Evolutionary conservation across 2,329 filamentous ascomycete species (phyloP).

Genomic region (Chaetomium sp.): DNA sequence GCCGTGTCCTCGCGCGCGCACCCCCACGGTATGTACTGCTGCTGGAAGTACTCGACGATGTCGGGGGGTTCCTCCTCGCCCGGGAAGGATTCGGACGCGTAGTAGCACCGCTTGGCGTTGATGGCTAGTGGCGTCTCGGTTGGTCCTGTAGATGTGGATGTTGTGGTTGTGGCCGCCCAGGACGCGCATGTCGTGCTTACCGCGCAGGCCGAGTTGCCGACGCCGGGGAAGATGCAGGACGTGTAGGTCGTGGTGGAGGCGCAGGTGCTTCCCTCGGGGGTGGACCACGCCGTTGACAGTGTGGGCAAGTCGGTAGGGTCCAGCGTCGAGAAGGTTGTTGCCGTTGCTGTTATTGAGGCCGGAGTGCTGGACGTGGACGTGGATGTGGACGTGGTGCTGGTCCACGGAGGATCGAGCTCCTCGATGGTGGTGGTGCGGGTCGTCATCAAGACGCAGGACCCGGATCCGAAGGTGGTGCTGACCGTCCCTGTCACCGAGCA

Average conservation of each 20-base stretch:
- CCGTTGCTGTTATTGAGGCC: background rate
- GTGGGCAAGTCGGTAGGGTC: background rate
- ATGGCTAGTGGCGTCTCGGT: background rate
- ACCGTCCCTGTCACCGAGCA: background rate
- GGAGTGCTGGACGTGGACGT: too few species aligned
- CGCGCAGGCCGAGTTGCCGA: too few species aligned
- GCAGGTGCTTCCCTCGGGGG: background rate
- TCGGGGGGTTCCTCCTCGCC: too few species aligned
- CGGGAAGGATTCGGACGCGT: background rate
- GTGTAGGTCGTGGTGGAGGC: background rate
- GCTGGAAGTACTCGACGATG: background rate
- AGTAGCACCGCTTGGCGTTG: background rate
- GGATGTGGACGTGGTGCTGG: too few species aligned
- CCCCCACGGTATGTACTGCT: background rate
- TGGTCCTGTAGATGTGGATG: background rate
- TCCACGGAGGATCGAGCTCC: too few species aligned
- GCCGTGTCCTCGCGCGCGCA: too few species aligned
- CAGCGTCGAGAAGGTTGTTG: background rate
- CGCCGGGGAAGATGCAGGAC: background rate
- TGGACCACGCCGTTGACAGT: too few species aligned
- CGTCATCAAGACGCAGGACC: background rate
- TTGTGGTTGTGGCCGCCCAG: background rate
- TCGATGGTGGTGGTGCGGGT: too few species aligned
- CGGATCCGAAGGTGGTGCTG: slow-evolving; percentile 2
- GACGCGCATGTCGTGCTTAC: too few species aligned